These are phyloP conservation scores for Zizania palustris DNA, from an alignment of 202 grass and related monocot species.

Conservation along the genomic window DNA sequence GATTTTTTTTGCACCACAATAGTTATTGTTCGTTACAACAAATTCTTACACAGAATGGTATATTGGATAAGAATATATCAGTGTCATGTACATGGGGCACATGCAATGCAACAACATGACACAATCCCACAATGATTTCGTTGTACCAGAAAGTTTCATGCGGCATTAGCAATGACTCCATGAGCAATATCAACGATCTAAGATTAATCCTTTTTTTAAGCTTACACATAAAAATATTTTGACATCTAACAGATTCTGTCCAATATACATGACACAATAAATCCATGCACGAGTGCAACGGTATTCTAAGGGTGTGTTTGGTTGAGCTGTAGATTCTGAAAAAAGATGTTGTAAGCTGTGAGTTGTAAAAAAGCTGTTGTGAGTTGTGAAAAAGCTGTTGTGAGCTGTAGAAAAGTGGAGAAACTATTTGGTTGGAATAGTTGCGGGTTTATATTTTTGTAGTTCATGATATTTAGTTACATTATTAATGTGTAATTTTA, in stretches of 20 bases:
- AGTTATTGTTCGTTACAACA: not conserved
- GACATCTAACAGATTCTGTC: not conserved
- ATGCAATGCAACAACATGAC: not conserved
- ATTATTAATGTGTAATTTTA: no score
- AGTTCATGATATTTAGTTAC: no score
- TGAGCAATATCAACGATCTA: not conserved
- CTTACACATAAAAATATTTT: not conserved
- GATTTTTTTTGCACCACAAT: not conserved
- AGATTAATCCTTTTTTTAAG: slow-evolving; percentile 13
- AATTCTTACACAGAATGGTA: not conserved
- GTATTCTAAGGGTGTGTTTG: no score
- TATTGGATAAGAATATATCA: not conserved
- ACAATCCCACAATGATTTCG: not conserved
- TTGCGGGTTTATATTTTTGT: no score
- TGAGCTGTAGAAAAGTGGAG: no score
- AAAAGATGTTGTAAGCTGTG: no score
- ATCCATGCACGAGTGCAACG: not conserved
- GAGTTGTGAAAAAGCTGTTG: no score
- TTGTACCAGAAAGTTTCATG: not conserved
- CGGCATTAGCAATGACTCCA: not conserved
- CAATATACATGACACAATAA: not conserved
- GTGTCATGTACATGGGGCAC: not conserved
- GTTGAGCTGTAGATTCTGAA: no score
- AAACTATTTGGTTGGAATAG: no score
- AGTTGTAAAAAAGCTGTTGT: no score